Conservation (phyloP, 257 asterid genomes). For the Solanum ossicruentum region DNA sequence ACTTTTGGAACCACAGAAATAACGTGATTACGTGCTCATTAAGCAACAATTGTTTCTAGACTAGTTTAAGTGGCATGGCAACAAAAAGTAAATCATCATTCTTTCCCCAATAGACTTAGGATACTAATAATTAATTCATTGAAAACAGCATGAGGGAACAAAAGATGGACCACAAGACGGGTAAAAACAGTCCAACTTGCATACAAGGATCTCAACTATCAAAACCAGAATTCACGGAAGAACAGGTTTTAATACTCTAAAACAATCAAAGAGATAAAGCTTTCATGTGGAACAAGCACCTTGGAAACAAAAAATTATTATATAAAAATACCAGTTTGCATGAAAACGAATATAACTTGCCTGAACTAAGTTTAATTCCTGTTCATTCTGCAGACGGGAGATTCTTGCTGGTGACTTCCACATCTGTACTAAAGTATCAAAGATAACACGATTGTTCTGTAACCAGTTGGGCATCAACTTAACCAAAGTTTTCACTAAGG, state of each 20-base stretch:
- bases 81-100: not conserved
- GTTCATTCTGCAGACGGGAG: constrained; percentile 80
- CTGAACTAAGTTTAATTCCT: constrained; percentile 87
- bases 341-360: constrained; percentile 34
- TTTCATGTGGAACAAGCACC: not conserved
- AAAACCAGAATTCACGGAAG: not conserved
- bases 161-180: not conserved
- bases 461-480: constrained; percentile 98
- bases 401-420: constrained; percentile 93
- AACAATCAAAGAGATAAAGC: not conserved
- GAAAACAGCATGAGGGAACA: not conserved
- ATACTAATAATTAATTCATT: not conserved
- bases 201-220: not conserved
- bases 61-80: not conserved
- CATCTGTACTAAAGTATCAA: constrained; percentile 73
- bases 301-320: not conserved
- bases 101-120: not conserved
- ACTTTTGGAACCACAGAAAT: not conserved
- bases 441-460: constrained; percentile 73
- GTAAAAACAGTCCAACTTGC: not conserved
- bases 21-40: not conserved
- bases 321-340: not conserved
- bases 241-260: not conserved
- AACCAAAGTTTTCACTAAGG: constrained; percentile 79
- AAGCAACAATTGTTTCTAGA: not conserved